Base-by-base conservation (phyloP, 2,329 filamentous ascomycete genomes). In the Trichoderma sp. region DNA sequence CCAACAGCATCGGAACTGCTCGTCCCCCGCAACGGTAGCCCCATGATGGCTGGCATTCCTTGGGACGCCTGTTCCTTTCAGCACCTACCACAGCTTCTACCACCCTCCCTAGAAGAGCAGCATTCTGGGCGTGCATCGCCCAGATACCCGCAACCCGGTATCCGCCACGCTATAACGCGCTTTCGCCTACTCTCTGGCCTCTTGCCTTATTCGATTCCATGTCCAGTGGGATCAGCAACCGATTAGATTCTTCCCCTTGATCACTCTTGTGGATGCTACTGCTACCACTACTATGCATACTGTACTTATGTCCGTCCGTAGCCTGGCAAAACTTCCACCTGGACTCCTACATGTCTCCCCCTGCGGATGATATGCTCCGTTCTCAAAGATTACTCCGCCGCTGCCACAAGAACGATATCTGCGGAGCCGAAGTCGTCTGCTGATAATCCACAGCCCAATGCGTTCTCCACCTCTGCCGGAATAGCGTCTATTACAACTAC, bases 361-460 rank as follows among this genome's bases (percentile, higher is more conserved):
- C 39, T 23, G 68, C 68, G 59, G 59, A 64, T 64, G 59, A 64
- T 64, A 64, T 36, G 68, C 68, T 64, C 68, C 59, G 68, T 70
- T 50, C 23, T 57, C 47, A 70, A 23, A 34, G 23, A 43, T 30
- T 61, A 47, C 55, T 61, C 57, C 20, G 28, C 66, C 36, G 26
- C 34, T 43, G 58, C 36, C 57, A 20, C n/a, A 20, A 36, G 34
- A 55, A 62, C 34, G 53, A 62, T 69, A 69, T 69, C 66, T 50
- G 66, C 66, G 57, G 66, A 59, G 57, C 57, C 23, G 15, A 50
- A 62, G 32, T 36, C 36, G 57, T 69, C 66, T 69, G 66, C 66
- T 69, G 66, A 69, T 43, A 69, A 53, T 61, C 66, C 66, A 59
- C 20, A 36, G 55, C 65, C 43, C 53, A 30, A 50, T 20, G 34